Evolutionary conservation across 1,284 basidiomycete genomes (phyloP).

Genomic region (Agaricales sp.): DNA sequence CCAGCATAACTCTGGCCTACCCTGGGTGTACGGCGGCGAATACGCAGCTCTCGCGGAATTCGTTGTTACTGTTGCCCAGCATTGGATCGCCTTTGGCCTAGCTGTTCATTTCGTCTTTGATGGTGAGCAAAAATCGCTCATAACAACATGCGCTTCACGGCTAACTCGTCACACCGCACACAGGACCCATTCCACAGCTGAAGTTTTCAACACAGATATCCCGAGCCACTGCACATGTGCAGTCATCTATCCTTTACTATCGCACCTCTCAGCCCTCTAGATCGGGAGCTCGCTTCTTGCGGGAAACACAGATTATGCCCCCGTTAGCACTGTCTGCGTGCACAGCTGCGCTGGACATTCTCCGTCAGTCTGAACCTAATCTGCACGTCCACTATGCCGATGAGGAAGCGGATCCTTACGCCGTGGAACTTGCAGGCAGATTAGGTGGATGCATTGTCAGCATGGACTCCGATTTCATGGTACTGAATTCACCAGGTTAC

Average conservation of each 20-base stretch:
- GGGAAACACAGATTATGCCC: slow-evolving; percentile 68
- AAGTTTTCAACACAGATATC: slow-evolving; percentile 67
- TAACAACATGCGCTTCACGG: too few species aligned
- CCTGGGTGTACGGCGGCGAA: slow-evolving; percentile 85
- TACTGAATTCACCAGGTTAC: slow-evolving; percentile 65
- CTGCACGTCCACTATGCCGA: slow-evolving; percentile 65
- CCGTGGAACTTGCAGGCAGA: slow-evolving; percentile 72
- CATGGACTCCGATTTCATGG: slow-evolving; percentile 75
- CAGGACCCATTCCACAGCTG: slow-evolving; percentile 62
- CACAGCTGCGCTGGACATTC: slow-evolving; percentile 41
- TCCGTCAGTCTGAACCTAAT: slow-evolving; percentile 25
- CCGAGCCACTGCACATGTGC: slow-evolving; percentile 45
- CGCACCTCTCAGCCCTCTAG: slow-evolving; percentile 69
- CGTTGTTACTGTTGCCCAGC: slow-evolving; percentile 43
- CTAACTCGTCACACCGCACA: slow-evolving; percentile 11
- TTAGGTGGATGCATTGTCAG: slow-evolving; percentile 69
- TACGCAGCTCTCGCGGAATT: slow-evolving; percentile 50
- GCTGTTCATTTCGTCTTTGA: slow-evolving; percentile 86
- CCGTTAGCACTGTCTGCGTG: slow-evolving; percentile 59
- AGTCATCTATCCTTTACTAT: slow-evolving; percentile 73
- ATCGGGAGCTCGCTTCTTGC: slow-evolving; percentile 57
- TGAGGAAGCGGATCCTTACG: slow-evolving; percentile 81
- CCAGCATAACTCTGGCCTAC: slow-evolving; percentile 50
- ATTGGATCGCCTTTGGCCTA: slow-evolving; percentile 69
- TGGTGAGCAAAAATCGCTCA: slow-evolving; percentile 41